phyloP scores from a whole-genome alignment of 2,329 filamentous ascomycete species.

The Neoarthrinium moseri region DNA sequence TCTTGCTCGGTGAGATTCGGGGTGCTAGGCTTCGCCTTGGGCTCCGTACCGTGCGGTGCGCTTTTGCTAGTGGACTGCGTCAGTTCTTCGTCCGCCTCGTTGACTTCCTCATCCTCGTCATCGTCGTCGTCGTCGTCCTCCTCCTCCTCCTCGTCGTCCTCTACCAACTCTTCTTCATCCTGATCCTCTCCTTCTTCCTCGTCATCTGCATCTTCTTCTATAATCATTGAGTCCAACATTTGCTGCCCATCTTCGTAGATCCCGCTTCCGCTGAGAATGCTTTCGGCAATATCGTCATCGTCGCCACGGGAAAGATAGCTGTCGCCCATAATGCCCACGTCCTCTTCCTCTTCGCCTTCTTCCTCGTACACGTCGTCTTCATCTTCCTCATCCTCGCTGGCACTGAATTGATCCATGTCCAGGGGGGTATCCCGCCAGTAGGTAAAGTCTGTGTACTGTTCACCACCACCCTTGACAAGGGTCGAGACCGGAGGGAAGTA shows the following conservation, averaged over 20 bases:
- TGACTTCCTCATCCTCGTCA: slow-evolving; percentile 41
- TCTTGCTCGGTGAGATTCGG: slow-evolving; percentile 38
- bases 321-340: slow-evolving; percentile 42
- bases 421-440: slow-evolving; percentile 89
- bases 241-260: slow-evolving; percentile 43
- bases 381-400: slow-evolving; percentile 57
- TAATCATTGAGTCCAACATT: slow-evolving; percentile 38
- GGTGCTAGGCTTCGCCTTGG: slow-evolving; percentile 10
- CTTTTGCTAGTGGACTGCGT: slow-evolving; percentile 14
- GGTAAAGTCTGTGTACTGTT: slow-evolving; percentile 94
- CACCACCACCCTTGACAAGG: slow-evolving; percentile 83
- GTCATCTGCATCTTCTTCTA: slow-evolving; percentile 32
- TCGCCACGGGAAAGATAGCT: slow-evolving; percentile 41
- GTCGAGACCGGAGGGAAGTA: slow-evolving; percentile 93
- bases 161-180: slow-evolving; percentile 24
- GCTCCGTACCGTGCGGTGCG: slow-evolving; percentile 1
- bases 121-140: slow-evolving; percentile 19
- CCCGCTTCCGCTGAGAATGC: slow-evolving; percentile 39
- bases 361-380: slow-evolving; percentile 32
- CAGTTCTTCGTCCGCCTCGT: slow-evolving; percentile 27
- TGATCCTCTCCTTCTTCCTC: slow-evolving; percentile 35
- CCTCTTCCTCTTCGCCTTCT: slow-evolving; percentile 36
- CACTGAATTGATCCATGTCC: slow-evolving; percentile 85
- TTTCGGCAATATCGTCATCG: slow-evolving; percentile 38
- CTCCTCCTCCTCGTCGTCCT: slow-evolving; percentile 42